Base-by-base conservation (phyloP, 306 rosid species). In the Trichosanthes truncata region DNA sequence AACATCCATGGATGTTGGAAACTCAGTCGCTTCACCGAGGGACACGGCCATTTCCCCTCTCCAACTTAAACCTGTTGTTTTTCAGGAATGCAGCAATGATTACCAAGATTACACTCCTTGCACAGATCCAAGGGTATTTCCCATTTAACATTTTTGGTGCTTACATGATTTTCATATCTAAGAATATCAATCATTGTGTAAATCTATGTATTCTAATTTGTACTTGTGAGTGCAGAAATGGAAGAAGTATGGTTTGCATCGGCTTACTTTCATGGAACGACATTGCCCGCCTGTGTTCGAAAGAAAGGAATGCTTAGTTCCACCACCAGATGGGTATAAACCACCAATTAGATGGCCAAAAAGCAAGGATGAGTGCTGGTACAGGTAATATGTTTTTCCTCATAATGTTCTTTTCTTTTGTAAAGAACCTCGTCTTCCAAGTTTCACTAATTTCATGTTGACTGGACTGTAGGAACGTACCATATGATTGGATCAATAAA, bases 71-170 rank as follows among this genome's bases (percentile, higher is more conserved):
- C 38, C 92, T 9, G 49, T 84, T 48, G 48, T 15, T 61, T 93
- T 91, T 83, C 87, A 96, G 21, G 92, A 88, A 80, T 96, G 99
- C 84, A 59, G 88, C 84, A 53, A 4, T 4, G 92, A 93, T 25
- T 89, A 81, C 79, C 99, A 96, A 84, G 99, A 89, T 86, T 93
- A 89, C 84, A 96, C 99, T 60, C 99, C 99, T 14, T 96, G 99
- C 93, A 96, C 98, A 53, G 96, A 96, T 90, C 99, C 99, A 76
- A 93, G 80, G 96, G 99, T 96, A 91, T 38, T 78, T 7, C 26
- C 61, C 38, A 7, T 71, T 23, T 31, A 1, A 48, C 69, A 25
- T 48, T 35, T 35, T 82, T 73, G 56, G 84, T 46, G 33, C 17
- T 75, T 63, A 48, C 84, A 57, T 49, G 78, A 56, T 83, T 80